Evolutionary conservation across 2,329 filamentous ascomycete genomes (phyloP).

Genomic region (Xylariaceae sp.): DNA sequence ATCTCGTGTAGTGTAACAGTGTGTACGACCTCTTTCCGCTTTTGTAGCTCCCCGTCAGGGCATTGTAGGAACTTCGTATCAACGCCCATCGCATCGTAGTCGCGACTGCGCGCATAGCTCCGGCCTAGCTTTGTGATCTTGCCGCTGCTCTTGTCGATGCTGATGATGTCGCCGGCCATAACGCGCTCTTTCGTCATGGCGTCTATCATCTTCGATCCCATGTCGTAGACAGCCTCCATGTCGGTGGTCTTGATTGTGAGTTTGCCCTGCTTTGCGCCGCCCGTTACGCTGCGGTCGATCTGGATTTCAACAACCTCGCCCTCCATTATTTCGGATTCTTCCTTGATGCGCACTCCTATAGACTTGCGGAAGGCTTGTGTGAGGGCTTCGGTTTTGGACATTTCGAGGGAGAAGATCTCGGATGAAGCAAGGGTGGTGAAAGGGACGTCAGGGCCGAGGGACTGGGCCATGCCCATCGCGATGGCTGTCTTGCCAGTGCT

Average conservation of each 20-base stretch:
- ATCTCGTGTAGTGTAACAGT: constrained; percentile 97
- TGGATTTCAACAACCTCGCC: constrained; percentile 98
- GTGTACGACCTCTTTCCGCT: constrained; percentile 94
- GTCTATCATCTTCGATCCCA: constrained; percentile 99
- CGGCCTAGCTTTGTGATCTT: constrained; percentile 97
- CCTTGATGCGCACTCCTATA: constrained; percentile 96
- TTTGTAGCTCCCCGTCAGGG: constrained; percentile 94
- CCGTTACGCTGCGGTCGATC: constrained; percentile 94
- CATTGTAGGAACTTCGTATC: constrained; percentile 98
- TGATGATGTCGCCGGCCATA: constrained; percentile 97
- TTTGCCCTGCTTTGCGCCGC: constrained; percentile 96
- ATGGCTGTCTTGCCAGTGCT: constrained; percentile 98
- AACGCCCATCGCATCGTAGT: constrained; percentile 98
- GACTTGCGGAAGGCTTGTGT: constrained; percentile 99
- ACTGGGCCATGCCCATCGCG: constrained; percentile 98
- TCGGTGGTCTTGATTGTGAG: constrained; percentile 99
- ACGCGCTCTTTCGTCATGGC: constrained; percentile 99
- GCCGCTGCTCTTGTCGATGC: constrained; percentile 96
- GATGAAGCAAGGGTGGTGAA: constrained; percentile 95
- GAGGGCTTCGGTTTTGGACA: constrained; percentile 98
- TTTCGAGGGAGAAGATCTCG: constrained; percentile 97
- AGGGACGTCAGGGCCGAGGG: constrained; percentile 86
- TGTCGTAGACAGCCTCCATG: constrained; percentile 99
- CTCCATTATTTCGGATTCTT: constrained; percentile 98
- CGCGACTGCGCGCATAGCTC: constrained; percentile 88